Evolutionary conservation across 164 flowering plant genomes (phyloP), one percentile per base, ranked within the genome.

Genomic region (Macadamia tetraphylla): DNA sequence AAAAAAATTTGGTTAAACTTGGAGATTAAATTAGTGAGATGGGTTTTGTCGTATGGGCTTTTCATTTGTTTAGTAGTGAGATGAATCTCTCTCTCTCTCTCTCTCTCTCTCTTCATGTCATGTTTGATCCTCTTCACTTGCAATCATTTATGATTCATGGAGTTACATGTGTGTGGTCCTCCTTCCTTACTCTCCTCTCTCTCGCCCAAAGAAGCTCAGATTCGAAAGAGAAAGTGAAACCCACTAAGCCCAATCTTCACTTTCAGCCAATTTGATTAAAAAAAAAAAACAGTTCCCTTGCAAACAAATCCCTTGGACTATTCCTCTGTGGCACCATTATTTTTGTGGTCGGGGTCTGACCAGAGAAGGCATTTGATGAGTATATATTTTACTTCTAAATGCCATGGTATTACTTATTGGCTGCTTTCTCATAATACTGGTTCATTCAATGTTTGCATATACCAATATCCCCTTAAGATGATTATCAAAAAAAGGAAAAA

Each of bases 151-250:
- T 57, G 59, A 53, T 11, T 18, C 59, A 9, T 6, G 1, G 1
- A 18, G 59, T 7, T 57, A 23, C 51, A 68, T 51, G 6, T 53
- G 57, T 6, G 18, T 46, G 57, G 57, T 53, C 5, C 2, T 53
- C 57, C 57, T 14, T 5, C 5, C 40, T 35, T 35, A 2, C 40
- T 35, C 40, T 35, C 40, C 40, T 35, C 40, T 35, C 3, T 35
- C 40, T 35, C 44, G n/a, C 60, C 51, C 15, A 14, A 14, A 40
- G 64, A 67, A 30, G 58, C 42, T 69, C 63, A 67, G 76, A 77
- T 73, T 77, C 72, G 69, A 70, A 67, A 70, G 74, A 70, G 76
- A 77, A 77, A 73, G 72, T 70, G 68, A 69, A 69, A 60, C 60
- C 73, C 76, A 77, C 74, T 70, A 40, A 62, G 65, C n/a, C 56